phyloP scores from a whole-genome alignment of 768 basidiomycete species.

The Leccinum sublutescens region DNA sequence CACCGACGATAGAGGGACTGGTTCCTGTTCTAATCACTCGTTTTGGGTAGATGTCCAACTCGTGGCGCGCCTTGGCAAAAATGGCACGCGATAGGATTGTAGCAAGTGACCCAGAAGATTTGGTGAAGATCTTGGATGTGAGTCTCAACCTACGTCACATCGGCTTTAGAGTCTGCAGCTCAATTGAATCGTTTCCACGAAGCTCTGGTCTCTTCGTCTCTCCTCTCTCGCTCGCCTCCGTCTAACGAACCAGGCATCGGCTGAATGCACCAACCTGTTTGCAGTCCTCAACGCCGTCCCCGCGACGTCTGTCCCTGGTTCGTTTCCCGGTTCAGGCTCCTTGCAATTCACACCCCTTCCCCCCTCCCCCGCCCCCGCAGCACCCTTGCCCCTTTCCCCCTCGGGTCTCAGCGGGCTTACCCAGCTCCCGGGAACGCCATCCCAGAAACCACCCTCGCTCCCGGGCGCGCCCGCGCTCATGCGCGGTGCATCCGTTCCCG shows the following conservation, averaged over 20 bases:
- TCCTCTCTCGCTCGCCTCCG: conserved; percentile 76
- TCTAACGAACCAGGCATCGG: conserved; percentile 83
- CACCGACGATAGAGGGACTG: background rate
- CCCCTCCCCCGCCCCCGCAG: conserved; percentile 32
- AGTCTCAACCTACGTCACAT: conserved; percentile 26
- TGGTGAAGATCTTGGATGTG: conserved; percentile 64
- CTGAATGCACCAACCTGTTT: conserved; percentile 81
- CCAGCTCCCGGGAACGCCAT: conserved; percentile 26
- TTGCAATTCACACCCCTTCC: conserved; percentile 22
- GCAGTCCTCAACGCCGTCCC: conserved; percentile 61
- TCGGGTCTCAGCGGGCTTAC: conserved; percentile 18
- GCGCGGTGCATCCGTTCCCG: background rate
- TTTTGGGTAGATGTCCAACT: conserved; percentile 72
- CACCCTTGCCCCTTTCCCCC: conserved; percentile 19
- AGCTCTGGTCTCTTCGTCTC: conserved; percentile 86
- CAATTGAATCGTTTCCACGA: conserved; percentile 1
- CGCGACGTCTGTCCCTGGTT: conserved; percentile 48
- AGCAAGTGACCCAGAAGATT: conserved; percentile 64
- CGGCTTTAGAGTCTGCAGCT: background rate
- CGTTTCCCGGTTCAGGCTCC: conserved; percentile 43
- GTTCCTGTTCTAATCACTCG: conserved; percentile 11
- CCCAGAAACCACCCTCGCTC: conserved; percentile 15
- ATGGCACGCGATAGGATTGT: conserved; percentile 83
- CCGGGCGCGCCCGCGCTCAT: background rate
- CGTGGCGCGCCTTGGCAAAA: conserved; percentile 80